These are phyloP conservation scores for Sorghum bicolor DNA, from an alignment of 176 grass and related monocot genomes.

Conservation along the genomic window DNA sequence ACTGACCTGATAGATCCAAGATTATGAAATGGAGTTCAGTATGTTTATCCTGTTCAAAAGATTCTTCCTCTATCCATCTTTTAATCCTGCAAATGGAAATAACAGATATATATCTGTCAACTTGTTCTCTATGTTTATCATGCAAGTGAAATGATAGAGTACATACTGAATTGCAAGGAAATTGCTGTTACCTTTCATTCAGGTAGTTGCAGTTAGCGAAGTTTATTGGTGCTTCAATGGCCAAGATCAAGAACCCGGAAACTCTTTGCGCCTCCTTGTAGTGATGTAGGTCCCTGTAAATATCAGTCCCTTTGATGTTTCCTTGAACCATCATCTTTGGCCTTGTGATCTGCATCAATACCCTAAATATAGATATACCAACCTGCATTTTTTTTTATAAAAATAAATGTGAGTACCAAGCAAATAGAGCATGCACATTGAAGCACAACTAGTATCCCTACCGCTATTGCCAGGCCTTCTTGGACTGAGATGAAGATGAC, in stretches of 20 bases:
- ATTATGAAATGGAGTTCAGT: conserved; percentile 50
- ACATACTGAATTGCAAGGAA: neutral
- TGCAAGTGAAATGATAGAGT: neutral
- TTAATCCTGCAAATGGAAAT: conserved; percentile 53
- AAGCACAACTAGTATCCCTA: conserved; percentile 11
- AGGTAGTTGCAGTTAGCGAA: conserved; percentile 92
- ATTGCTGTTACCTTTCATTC: conserved; percentile 67
- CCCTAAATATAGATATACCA: conserved; percentile 79
- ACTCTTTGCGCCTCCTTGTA: conserved; percentile 89
- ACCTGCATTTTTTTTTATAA: conserved; percentile 37
- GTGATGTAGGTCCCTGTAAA: conserved; percentile 80
- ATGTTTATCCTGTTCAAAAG: conserved; percentile 38
- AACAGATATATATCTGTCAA: neutral
- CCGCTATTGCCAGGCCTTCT: conserved; percentile 85
- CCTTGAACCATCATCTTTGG: conserved; percentile 75
- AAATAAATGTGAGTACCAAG: neutral
- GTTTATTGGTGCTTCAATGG: conserved; percentile 90
- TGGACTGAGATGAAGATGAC: conserved; percentile 95
- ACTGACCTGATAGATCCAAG: conserved; percentile 81
- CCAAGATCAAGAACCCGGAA: conserved; percentile 79
- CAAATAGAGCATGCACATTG: neutral
- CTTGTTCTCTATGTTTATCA: neutral
- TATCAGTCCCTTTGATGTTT: conserved; percentile 74
- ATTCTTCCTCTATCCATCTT: conserved; percentile 91
- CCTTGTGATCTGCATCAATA: conserved; percentile 83